Base-by-base conservation (phyloP, 306 rosid genomes). In the Lupinus albus region DNA sequence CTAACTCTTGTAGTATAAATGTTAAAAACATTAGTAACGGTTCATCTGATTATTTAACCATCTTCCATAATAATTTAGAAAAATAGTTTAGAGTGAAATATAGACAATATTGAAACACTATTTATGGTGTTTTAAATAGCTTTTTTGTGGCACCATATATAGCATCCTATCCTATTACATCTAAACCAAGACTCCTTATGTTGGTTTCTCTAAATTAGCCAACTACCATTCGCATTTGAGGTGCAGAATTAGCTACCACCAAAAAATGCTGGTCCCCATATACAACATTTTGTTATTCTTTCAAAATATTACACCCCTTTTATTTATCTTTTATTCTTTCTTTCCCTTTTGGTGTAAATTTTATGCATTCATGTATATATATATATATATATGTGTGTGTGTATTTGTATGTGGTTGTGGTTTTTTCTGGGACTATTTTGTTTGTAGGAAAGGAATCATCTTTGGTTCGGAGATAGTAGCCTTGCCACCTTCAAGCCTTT, bases 231-330 rank as follows among this genome's bases (percentile, higher is more conserved):
- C 61, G 82, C 62, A 76, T 83, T 79, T 78, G 85, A 77, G 87
- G 85, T 88, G 89, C 93, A 88, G 83, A 52, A 80, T 56, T 83
- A 77, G 82, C 73, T 83, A 79, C 77, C 75, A 72, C 75, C 76
- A 63, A 68, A 63, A 68, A 77, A 39, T 79, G 56, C 76, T 86
- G 89, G 93, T 88, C 93, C 89, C 90, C 89, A 70, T 47, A 74
- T 75, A 64, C 72, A 35, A 54, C 60, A 48, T 55, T 58, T 58
- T 73, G 54, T 61, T 73, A 49, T 61, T 82, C 72, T 67, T 59
- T 81, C 48, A 33, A 63, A 50, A 42, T 39, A 50, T 73, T 78
- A 36, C 71, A 73, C 67, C 69, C 72, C 30, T 45, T 50, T 39
- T 55, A 1, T 45, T 52, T 76, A 7, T 61, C 61, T 57, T 61